phyloP scores from a whole-genome alignment of 2,329 filamentous ascomycete genomes.

The Botrytis elliptica region DNA sequence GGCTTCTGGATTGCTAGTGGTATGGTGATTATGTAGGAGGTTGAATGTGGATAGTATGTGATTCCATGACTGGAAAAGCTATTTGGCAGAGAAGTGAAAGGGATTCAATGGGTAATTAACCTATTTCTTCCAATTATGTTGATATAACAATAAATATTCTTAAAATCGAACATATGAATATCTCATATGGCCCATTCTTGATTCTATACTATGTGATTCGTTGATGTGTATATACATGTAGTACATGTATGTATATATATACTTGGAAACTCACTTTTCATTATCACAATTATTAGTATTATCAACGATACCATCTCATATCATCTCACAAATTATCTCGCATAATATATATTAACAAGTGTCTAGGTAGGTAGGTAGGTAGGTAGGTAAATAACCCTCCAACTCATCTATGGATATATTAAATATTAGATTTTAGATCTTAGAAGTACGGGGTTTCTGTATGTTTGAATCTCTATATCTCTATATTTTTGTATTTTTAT shows the following conservation, averaged over 20 bases:
- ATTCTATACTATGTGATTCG: not conserved
- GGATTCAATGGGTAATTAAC: not conserved
- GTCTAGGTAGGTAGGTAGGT: too few relatives aligned
- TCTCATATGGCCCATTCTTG: not conserved
- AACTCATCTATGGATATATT: too few relatives aligned
- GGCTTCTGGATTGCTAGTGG: too few relatives aligned
- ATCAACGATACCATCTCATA: not conserved
- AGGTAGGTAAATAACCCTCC: too few relatives aligned
- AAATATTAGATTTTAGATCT: too few relatives aligned
- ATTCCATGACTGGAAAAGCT: not conserved
- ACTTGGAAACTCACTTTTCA: fast-evolving
- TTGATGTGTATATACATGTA: not conserved
- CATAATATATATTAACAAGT: too few relatives aligned
- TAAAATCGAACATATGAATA: not conserved
- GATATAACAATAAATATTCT: not conserved
- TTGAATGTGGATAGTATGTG: not conserved
- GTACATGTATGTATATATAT: not conserved
- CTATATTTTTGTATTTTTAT: too few relatives aligned
- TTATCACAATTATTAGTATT: not conserved
- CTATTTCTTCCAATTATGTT: not conserved
- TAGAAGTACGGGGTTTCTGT: too few relatives aligned
- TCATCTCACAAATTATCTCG: too few relatives aligned
- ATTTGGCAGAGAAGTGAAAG: not conserved
- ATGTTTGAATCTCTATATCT: too few relatives aligned
- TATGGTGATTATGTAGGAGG: not conserved